A percentile compares a stretch with the other conserved stretches of the same genome.
Evolutionary conservation across 441 rosid species (phyloP).

Genomic region (Daphne laureola): DNA sequence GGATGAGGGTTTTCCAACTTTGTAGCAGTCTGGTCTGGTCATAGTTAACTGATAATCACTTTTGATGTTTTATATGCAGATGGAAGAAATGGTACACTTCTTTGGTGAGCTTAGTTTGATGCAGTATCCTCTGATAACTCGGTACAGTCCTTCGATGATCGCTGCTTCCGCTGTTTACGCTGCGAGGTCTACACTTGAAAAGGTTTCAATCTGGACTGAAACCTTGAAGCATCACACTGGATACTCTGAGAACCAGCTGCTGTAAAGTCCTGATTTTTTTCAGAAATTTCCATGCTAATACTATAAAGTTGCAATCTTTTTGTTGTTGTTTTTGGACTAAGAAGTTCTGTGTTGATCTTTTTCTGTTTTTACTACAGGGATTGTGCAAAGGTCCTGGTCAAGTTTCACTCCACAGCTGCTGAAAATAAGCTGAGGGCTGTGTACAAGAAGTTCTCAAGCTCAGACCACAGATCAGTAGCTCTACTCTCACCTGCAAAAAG

Average conservation of each 20-base stretch:
- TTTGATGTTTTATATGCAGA: conserved; percentile 16
- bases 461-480: conserved; percentile 37
- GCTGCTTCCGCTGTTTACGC: conserved; percentile 53
- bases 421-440: conserved; percentile 36
- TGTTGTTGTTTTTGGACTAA: neutral
- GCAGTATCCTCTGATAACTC: conserved; percentile 24
- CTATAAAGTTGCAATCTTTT: neutral
- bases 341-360: neutral
- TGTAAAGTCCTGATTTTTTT: conserved; percentile 19
- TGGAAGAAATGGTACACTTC: conserved; percentile 43
- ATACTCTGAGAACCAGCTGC: conserved; percentile 35
- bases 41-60: neutral
- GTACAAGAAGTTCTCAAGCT: conserved; percentile 28
- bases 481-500: conserved; percentile 27
- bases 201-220: conserved; percentile 39
- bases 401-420: conserved; percentile 28
- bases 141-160: conserved; percentile 31
- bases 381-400: conserved; percentile 30
- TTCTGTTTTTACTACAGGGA: too few relatives aligned
- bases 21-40: neutral
- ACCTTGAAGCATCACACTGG: conserved; percentile 49
- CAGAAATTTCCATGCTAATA: neutral
- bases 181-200: conserved; percentile 31
- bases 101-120: conserved; percentile 42
- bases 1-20: neutral